Base-by-base conservation (phyloP, 441 rosid species). In the Gossypium davidsonii region DNA sequence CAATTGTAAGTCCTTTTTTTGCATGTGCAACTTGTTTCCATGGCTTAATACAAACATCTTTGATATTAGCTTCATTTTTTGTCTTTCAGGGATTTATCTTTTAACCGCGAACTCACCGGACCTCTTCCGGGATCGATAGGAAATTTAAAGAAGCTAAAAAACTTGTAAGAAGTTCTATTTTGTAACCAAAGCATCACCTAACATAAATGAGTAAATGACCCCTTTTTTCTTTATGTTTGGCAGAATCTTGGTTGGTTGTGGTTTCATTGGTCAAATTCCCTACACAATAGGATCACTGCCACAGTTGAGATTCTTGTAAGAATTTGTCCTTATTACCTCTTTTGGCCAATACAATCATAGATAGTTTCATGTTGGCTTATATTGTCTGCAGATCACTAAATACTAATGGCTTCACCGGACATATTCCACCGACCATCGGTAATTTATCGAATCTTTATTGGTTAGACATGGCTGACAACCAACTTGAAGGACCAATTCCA, bases 401-500 rank as follows among this genome's bases (percentile, higher is more conserved):
- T 80, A 81, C 82, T 0, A 95, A 95, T 77, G 11, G 80, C 61
- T 90, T 95, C 74, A 85, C 2, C 31, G 99, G 98, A 48, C 12
- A 2, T 52, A 88, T 95, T 56, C 98, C 98, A 0, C 79, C 88
- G 2, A 82, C 92, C 65, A 81, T 93, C 12, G 98, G 98, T 15
- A 84, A 74, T 49, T 85, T 95, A 65, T 48, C 85, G 0, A 82
- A 73, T 0, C 93, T 95, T 17, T 77, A 81, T 77, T 90, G 90
- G 99, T 73, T 95, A 34, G 99, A 95, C 80, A 80, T 95, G 69
- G 84, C 95, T 14, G 94, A 89, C 73, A 95, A 95, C 80, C 70
- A 72, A 73, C 87, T 95, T 14, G 77, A 70, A 10, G 99, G 99
- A 68, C 0, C 75, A 1, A 74, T 95, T 72, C 99, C 98, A 3